These are phyloP conservation scores for Spathaspora boniae DNA, from an alignment of 805 yeast species.

Conservation along the genomic window DNA sequence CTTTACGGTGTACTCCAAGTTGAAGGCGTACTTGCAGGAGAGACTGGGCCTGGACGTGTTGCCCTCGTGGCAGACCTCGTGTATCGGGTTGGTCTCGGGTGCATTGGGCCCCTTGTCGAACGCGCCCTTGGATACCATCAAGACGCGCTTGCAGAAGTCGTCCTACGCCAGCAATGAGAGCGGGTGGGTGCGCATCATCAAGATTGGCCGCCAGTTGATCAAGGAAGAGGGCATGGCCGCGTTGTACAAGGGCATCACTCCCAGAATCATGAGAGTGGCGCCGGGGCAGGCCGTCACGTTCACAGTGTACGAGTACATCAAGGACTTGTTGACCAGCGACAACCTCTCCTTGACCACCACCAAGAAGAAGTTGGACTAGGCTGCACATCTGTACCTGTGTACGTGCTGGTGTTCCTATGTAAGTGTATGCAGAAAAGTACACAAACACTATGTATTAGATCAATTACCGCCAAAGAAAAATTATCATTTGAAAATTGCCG, in stretches of 20 bases:
- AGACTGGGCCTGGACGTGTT: slow-evolving; percentile 56
- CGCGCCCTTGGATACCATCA: slow-evolving; percentile 96
- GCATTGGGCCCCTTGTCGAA: slow-evolving; percentile 97
- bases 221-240: slow-evolving; percentile 76
- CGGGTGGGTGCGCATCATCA: slow-evolving; percentile 71
- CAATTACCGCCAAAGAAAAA: too few relatives aligned
- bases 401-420: too few relatives aligned
- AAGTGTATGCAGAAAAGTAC: too few relatives aligned
- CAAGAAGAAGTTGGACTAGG: slow-evolving; percentile 4
- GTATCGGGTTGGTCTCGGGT: slow-evolving; percentile 88
- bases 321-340: slow-evolving; percentile 50
- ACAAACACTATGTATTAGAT: too few relatives aligned
- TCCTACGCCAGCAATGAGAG: slow-evolving; percentile 62
- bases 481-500: too few relatives aligned
- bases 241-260: slow-evolving; percentile 75
- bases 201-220: slow-evolving; percentile 77
- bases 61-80: slow-evolving; percentile 93
- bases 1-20: slow-evolving; percentile 88
- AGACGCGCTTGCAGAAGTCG: slow-evolving; percentile 94
- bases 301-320: slow-evolving; percentile 90
- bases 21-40: slow-evolving; percentile 67
- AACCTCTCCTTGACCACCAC: not conserved
- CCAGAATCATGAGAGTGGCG: slow-evolving; percentile 98
- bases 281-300: slow-evolving; percentile 99
- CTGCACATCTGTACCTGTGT: too few relatives aligned